Evolutionary conservation across 1,284 basidiomycete species (phyloP), one percentile per base, ranked within the genome.

Genomic region (Ceratobasidium sp.): DNA sequence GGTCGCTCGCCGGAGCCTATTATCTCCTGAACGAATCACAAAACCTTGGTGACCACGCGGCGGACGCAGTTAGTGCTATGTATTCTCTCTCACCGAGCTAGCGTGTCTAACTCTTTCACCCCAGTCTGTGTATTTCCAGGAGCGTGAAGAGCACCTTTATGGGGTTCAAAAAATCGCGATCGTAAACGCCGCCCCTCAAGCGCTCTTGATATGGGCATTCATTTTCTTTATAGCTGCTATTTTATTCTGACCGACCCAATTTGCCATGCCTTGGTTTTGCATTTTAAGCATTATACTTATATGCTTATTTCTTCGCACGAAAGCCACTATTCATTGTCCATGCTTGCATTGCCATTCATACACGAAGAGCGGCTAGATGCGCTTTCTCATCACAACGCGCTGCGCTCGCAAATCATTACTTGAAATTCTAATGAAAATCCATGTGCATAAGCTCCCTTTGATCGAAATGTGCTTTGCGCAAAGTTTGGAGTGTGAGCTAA

Each of bases 131-230:
- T 75, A 75, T 26, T 75, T 75, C 52, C 62, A 54, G 38, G n/a
- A 54, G 6, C 61, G 62, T 13, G 73, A 75, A 44, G 73, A 75
- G 28, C 17, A 38, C 10, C 12, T 38, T 7, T 66, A 54, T 28
- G 73, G 73, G 7, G 62, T 75, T 12, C 73, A 75, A 26, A 33
- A 23, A n/a, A 75, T 75, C 10, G 73, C 73, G 7, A 75, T 75
- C 3, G 44, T 75, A 7, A 75, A 75, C 28, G 61, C 73, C 2
- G 33, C 44, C 4, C 73, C 73, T 20, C 73, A 75, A 54, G 61
- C 61, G 2, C 57, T 75, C 7, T 40, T 75, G 20, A 13, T 46
- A 6, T 75, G 73, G 73, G 33, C 28, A 2, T 75, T 75, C 46
- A 75, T 75, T 9, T 75, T 75, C 33, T 57, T 75, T 50, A 9